These are phyloP conservation scores for Bassia scoparia DNA, from an alignment of 148 eudicot genomes.

Conservation along the genomic window DNA sequence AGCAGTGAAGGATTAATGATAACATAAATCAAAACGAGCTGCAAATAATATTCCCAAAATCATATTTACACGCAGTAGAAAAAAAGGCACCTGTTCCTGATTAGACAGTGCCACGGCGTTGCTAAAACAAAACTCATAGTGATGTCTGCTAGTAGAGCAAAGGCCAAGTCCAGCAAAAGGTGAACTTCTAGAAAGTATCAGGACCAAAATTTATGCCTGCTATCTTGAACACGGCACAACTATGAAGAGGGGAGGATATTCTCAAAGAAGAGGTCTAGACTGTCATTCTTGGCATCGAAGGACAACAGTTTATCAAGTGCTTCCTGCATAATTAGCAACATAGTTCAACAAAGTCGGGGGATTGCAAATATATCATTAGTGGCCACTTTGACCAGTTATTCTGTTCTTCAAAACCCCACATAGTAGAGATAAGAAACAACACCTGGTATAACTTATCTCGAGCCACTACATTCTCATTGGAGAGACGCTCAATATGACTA, in stretches of 20 bases:
- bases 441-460: slow-evolving; percentile 90
- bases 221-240: neutral
- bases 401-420: neutral
- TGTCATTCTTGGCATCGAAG: slow-evolving; percentile 65
- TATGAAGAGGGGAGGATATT: slow-evolving; percentile 38
- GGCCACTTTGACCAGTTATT: neutral
- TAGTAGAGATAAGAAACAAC: slow-evolving; percentile 9
- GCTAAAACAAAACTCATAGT: too few species aligned
- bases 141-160: slow-evolving; percentile 1
- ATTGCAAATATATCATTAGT: neutral
- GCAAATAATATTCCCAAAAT: neutral
- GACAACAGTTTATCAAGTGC: slow-evolving; percentile 67
- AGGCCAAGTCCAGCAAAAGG: neutral
- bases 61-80: neutral
- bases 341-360: neutral
- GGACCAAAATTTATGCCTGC: neutral
- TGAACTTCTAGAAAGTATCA: neutral
- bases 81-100: neutral
- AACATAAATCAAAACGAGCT: neutral
- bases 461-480: slow-evolving; percentile 42
- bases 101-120: neutral
- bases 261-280: slow-evolving; percentile 56
- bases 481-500: slow-evolving; percentile 50
- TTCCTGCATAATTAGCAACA: slow-evolving; percentile 46
- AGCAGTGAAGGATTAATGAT: neutral